These are phyloP conservation scores for Aspergillus udagawae DNA, from an alignment of 2,329 filamentous ascomycete genomes.

Conservation along the genomic window DNA sequence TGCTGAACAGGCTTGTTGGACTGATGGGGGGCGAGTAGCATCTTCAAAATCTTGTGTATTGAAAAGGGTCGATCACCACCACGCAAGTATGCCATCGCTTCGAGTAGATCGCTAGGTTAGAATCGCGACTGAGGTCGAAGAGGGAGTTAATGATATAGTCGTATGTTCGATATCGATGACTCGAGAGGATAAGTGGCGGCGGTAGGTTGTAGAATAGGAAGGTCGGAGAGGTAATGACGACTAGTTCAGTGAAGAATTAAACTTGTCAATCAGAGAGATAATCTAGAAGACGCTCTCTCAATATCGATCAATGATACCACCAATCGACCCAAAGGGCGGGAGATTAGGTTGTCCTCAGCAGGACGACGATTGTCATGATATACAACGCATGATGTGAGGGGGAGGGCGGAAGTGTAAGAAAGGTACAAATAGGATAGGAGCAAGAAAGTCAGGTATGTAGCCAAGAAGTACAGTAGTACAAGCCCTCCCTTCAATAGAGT, in stretches of 20 bases:
- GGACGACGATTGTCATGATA: conserved; percentile 43
- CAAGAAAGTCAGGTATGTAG: conserved; percentile 16
- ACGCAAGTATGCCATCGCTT: conserved; percentile 31
- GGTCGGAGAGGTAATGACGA: conserved; percentile 8
- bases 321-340: conserved; percentile 25
- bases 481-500: conserved; percentile 20
- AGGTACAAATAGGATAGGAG: conserved; percentile 8
- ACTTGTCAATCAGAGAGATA: conserved; percentile 10
- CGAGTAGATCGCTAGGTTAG: conserved; percentile 1
- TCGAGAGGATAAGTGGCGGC: conserved; percentile 9
- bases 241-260: conserved; percentile 9
- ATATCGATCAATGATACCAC: conserved; percentile 24
- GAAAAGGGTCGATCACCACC: conserved; percentile 31
- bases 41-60: conserved; percentile 41
- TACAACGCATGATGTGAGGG: conserved; percentile 32
- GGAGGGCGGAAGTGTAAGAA: conserved; percentile 7
- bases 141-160: conserved; percentile 7
- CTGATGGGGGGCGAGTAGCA: conserved; percentile 42
- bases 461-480: conserved; percentile 22
- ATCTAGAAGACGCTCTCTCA: conserved; percentile 21
- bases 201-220: background rate
- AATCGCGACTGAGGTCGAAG: conserved; percentile 3
- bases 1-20: conserved; percentile 34
- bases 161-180: conserved; percentile 7
- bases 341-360: conserved; percentile 29